These are phyloP conservation scores for Atalantia buxifolia DNA, from an alignment of 345 rosid genomes.

Conservation along the genomic window DNA sequence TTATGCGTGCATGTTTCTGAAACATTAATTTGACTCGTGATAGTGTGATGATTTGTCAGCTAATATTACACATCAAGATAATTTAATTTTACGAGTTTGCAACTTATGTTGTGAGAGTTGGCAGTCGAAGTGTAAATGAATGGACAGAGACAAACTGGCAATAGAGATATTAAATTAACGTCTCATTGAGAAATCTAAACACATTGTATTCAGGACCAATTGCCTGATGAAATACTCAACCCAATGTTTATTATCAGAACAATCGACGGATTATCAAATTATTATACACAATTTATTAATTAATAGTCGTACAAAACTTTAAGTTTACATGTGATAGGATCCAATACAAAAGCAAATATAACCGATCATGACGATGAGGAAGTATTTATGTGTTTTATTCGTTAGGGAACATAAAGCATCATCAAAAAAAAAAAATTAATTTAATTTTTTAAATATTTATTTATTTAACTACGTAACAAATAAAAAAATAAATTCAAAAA, in stretches of 20 bases:
- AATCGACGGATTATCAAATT: not conserved
- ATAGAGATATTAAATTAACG: no score
- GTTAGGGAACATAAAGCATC: no score
- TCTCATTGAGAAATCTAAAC: not conserved
- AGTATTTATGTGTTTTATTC: no score
- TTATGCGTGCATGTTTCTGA: not conserved
- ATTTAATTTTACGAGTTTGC: not conserved
- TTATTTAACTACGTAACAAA: rapidly evolving
- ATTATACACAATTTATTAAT: not conserved
- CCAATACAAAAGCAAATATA: not conserved
- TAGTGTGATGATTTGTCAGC: not conserved
- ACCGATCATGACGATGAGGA: not conserved
- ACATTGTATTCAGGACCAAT: not conserved
- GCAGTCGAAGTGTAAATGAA: not conserved
- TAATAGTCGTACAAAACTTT: not conserved
- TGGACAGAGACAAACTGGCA: not conserved
- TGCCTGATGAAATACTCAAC: not conserved
- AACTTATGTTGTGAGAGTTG: not conserved
- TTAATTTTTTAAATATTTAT: no score
- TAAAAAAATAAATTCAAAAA: no score
- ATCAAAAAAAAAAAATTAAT: no score
- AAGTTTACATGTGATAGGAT: not conserved
- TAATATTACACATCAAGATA: not conserved
- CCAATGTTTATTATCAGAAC: not conserved
- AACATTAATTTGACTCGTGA: no score